Evolutionary conservation across 768 basidiomycete genomes (phyloP).

Genomic region (Vararia minispora): DNA sequence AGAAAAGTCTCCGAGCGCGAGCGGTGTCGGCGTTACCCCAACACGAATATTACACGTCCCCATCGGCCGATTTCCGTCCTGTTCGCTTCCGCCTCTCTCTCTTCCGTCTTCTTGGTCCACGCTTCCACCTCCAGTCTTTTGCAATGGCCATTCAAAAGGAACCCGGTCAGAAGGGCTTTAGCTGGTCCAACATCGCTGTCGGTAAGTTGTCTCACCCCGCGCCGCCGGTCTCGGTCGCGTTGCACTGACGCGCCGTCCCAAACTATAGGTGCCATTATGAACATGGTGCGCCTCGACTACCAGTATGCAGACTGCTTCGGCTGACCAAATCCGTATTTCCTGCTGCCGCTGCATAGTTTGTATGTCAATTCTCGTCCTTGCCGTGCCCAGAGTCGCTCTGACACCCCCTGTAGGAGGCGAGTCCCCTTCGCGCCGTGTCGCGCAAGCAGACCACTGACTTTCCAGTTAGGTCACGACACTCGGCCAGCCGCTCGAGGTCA

Average conservation of each 20-base stretch:
- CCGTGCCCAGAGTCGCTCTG: no score
- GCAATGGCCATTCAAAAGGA: constrained; percentile 75
- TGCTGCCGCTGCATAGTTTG: no score
- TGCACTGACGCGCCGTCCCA: not conserved
- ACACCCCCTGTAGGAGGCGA: constrained; percentile 57
- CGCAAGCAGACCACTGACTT: not conserved
- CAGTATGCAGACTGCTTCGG: no score
- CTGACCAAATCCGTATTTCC: no score
- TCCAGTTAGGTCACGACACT: constrained; percentile 80
- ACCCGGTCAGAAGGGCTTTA: constrained; percentile 86
- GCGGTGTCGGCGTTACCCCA: no score
- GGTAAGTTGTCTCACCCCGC: constrained; percentile 41
- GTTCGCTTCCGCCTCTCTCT: constrained; percentile 11
- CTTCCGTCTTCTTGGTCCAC: constrained; percentile 6
- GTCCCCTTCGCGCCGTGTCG: constrained; percentile 18
- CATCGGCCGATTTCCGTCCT: no score
- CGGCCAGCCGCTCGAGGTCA: constrained; percentile 94
- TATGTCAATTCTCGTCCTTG: constrained; percentile 17
- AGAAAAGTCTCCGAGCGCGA: no score
- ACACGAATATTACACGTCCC: no score
- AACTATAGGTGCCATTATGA: constrained; percentile 84
- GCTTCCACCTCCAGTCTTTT: constrained; percentile 11
- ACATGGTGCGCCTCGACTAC: no score
- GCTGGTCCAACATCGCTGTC: constrained; percentile 92
- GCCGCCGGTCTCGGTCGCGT: not conserved